phyloP scores from a whole-genome alignment of 768 basidiomycete genomes.

The Kwoniella sp. region DNA sequence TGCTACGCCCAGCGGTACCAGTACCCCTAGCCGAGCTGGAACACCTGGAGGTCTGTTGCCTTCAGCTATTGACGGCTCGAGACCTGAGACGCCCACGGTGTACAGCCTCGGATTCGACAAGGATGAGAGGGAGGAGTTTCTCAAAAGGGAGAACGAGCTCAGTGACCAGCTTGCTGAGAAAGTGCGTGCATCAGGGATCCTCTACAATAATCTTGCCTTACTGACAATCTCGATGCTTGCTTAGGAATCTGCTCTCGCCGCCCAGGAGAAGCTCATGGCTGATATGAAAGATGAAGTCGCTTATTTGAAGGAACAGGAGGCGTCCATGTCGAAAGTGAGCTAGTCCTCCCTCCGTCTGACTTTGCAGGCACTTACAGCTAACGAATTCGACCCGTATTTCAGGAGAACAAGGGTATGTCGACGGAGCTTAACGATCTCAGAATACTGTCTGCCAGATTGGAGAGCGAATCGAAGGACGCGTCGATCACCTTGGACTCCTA shows the following conservation, averaged over 20 bases:
- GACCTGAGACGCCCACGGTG: conserved; percentile 90
- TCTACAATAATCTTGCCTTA: too few species aligned
- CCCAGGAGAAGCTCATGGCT: conserved; percentile 81
- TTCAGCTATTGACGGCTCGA: conserved; percentile 76
- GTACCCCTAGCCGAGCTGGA: conserved; percentile 61
- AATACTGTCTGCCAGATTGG: conserved; percentile 84
- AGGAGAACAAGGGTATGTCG: conserved; percentile 95
- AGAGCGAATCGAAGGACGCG: conserved; percentile 95
- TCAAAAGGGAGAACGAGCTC: conserved; percentile 93
- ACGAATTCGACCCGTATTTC: conserved; percentile 4
- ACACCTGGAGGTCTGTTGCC: conserved; percentile 64
- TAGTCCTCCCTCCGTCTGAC: neutral
- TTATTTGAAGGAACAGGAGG: conserved; percentile 89
- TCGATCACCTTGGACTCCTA: conserved; percentile 89
- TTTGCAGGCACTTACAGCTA: neutral
- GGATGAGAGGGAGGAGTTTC: conserved; percentile 96
- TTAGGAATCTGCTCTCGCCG: conserved; percentile 73
- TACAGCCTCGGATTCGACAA: conserved; percentile 71
- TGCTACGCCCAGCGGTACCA: conserved; percentile 67
- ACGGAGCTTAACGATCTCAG: conserved; percentile 89
- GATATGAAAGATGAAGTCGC: conserved; percentile 85
- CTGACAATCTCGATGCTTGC: neutral
- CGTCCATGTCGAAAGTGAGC: conserved; percentile 70
- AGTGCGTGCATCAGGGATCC: conserved; percentile 39
- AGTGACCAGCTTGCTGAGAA: conserved; percentile 88